These are phyloP conservation scores for Salix suchowensis DNA, from an alignment of 345 rosid genomes.

Conservation along the genomic window DNA sequence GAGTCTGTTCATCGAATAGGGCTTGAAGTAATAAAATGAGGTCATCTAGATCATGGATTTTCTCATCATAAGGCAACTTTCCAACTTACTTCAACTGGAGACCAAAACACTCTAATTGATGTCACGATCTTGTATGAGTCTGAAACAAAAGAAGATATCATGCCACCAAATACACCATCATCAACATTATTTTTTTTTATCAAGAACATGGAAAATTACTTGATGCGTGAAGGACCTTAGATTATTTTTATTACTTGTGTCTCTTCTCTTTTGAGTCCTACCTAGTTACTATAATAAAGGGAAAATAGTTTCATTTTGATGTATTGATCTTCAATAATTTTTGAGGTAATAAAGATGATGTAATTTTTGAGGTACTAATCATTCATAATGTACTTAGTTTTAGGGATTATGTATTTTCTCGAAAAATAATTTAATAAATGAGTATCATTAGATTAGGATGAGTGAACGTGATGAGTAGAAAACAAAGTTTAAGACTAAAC, in stretches of 20 bases:
- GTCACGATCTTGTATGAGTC: constrained; percentile 26
- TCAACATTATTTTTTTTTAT: constrained; percentile 12
- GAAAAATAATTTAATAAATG: too few species aligned
- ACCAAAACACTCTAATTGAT: constrained; percentile 20
- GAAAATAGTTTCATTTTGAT: background rate
- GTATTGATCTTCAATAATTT: background rate
- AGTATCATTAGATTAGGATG: too few species aligned
- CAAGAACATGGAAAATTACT: constrained; percentile 20
- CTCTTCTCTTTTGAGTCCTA: background rate
- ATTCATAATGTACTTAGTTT: too few species aligned
- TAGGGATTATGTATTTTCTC: too few species aligned
- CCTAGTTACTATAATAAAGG: background rate
- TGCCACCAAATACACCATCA: constrained; percentile 20
- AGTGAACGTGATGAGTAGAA: too few species aligned
- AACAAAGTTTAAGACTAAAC: too few species aligned
- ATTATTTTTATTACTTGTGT: background rate
- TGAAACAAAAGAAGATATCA: constrained; percentile 7
- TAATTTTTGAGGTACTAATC: too few species aligned
- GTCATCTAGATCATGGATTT: constrained; percentile 34
- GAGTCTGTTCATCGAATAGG: constrained; percentile 18
- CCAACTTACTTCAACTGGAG: constrained; percentile 23
- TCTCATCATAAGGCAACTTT: constrained; percentile 26
- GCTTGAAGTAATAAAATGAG: constrained; percentile 35
- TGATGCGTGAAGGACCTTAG: constrained; percentile 12
- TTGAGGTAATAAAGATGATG: background rate